These are phyloP conservation scores for Geotrichum aggregatum DNA, from an alignment of 1,139 yeast species.

Conservation along the genomic window DNA sequence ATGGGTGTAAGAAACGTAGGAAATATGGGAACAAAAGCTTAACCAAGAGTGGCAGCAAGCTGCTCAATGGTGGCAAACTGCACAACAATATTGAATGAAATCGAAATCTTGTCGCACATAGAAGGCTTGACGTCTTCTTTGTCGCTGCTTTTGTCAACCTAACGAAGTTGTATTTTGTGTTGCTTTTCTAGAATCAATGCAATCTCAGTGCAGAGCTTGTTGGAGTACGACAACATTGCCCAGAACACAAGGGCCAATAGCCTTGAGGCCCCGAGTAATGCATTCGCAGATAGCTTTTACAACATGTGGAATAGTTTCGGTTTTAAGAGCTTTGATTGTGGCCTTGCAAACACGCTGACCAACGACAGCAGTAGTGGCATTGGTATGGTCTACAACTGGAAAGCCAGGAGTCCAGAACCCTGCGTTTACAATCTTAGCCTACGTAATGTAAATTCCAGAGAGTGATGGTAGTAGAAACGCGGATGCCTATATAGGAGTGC, in stretches of 20 bases:
- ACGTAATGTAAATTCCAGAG: conserved; percentile 80
- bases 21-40: conserved; percentile 70
- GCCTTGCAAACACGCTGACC: conserved; percentile 63
- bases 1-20: conserved; percentile 67
- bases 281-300: conserved; percentile 76
- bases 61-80: too few species aligned
- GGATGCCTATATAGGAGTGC: conserved; percentile 79
- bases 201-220: conserved; percentile 63
- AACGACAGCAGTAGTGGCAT: conserved; percentile 49
- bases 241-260: conserved; percentile 69
- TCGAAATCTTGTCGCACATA: too few species aligned
- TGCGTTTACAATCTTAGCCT: conserved; percentile 48
- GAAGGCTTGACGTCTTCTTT: conserved; percentile 59
- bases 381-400: conserved; percentile 43
- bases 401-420: conserved; percentile 66
- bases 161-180: conserved; percentile 72
- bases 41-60: conserved; percentile 68
- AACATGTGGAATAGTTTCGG: conserved; percentile 76
- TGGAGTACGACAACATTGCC: conserved; percentile 57
- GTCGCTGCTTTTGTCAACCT: conserved; percentile 51
- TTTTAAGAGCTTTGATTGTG: conserved; percentile 60
- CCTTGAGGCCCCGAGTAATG: conserved; percentile 63
- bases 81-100: conserved; percentile 83
- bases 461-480: conserved; percentile 79
- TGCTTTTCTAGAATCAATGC: conserved; percentile 70